Conservation (phyloP, 148 eudicot species). For the Cornus suecica region DNA sequence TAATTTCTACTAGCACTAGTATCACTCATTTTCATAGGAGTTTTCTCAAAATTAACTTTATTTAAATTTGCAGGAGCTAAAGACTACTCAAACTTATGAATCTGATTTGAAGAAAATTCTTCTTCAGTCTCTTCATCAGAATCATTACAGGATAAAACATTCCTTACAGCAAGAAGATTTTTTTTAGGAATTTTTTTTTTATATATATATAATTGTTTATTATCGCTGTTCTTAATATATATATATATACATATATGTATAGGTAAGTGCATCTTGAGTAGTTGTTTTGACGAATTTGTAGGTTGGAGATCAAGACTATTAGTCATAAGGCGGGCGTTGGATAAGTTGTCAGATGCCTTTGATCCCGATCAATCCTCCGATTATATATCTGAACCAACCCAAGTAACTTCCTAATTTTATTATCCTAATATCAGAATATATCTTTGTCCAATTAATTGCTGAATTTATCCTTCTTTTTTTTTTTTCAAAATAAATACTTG, state of each 20-base stretch:
- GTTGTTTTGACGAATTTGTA: slow-evolving; percentile 2
- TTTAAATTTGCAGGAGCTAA: too few species aligned
- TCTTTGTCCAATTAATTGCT: not conserved
- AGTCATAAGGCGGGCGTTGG: slow-evolving; percentile 21
- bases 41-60: too few species aligned
- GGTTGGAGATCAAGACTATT: slow-evolving; percentile 21
- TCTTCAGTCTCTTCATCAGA: not conserved
- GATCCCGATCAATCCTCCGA: slow-evolving; percentile 16
- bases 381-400: slow-evolving; percentile 14
- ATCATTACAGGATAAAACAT: not conserved
- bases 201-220: not conserved
- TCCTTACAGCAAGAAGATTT: not conserved
- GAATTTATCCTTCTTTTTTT: slow-evolving; percentile 16
- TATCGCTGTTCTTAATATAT: not conserved
- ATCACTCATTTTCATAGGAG: too few species aligned
- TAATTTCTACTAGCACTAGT: too few species aligned
- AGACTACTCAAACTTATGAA: too few species aligned
- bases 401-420: slow-evolving; percentile 16
- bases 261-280: not conserved
- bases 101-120: too few species aligned
- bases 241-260: not conserved
- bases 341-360: slow-evolving; percentile 10
- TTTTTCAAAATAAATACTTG: too few species aligned
- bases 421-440: not conserved
- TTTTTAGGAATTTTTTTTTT: too few species aligned